Conservation (phyloP, 441 rosid genomes). For the Mallotus repandus region DNA sequence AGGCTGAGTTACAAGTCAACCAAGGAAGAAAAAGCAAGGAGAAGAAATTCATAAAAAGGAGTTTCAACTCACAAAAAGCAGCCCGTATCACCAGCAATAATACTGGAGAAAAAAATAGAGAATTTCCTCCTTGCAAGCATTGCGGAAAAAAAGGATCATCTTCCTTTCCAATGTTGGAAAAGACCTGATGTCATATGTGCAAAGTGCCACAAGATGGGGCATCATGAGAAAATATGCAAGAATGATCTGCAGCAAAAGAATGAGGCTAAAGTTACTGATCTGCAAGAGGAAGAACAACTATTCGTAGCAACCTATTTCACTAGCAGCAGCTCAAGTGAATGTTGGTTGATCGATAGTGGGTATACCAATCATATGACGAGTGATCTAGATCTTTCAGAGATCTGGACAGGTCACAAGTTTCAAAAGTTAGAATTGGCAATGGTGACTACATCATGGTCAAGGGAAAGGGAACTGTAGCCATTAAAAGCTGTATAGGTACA, state of each 20-base stretch:
- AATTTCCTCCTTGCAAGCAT: neutral
- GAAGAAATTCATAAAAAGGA: too few species aligned
- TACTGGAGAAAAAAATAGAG: too few species aligned
- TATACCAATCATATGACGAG: constrained; percentile 6
- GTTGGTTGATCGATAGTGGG: neutral
- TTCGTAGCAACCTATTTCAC: neutral
- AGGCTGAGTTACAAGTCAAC: too few species aligned
- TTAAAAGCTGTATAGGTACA: too few species aligned
- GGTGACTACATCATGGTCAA: too few species aligned
- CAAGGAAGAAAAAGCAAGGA: too few species aligned
- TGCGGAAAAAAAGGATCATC: neutral
- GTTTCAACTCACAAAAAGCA: too few species aligned
- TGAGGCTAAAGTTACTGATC: neutral
- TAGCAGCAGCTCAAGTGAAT: neutral
- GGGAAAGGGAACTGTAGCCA: too few species aligned
- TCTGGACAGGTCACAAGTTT: too few species aligned
- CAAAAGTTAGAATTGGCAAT: too few species aligned
- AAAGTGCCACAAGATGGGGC: neutral
- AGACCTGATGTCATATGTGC: neutral
- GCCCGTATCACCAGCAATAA: too few species aligned
- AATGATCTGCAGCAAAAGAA: neutral
- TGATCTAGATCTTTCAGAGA: neutral
- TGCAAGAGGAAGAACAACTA: neutral
- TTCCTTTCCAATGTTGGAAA: neutral
- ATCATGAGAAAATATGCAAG: neutral